Evolutionary conservation across 208 protist species (phyloP).

Genomic region (Angomonas ambiguus): DNA sequence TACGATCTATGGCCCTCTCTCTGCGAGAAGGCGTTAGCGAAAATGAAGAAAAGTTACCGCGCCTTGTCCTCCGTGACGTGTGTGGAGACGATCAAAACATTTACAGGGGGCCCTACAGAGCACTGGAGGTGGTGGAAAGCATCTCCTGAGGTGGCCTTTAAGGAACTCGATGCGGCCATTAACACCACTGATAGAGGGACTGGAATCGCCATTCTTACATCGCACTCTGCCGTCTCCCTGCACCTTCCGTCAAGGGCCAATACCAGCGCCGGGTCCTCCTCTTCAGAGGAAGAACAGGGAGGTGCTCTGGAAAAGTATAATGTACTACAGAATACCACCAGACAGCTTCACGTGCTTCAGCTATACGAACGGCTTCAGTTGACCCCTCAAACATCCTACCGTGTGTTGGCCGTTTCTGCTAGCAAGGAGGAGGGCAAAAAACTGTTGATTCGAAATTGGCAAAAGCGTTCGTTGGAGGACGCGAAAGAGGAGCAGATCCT

Average conservation of each 20-base stretch:
- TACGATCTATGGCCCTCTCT: slow-evolving; percentile 65
- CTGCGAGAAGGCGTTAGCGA: slow-evolving; percentile 80
- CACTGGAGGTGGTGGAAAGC: slow-evolving; percentile 56
- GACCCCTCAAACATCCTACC: slow-evolving; percentile 38
- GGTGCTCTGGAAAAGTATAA: neutral
- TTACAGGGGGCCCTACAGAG: slow-evolving; percentile 71
- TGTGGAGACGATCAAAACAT: slow-evolving; percentile 22
- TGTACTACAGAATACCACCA: neutral
- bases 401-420: slow-evolving; percentile 43
- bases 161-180: slow-evolving; percentile 48
- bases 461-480: neutral
- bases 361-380: slow-evolving; percentile 13
- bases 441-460: slow-evolving; percentile 51
- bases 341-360: neutral
- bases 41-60: slow-evolving; percentile 51
- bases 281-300: neutral
- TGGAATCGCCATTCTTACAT: slow-evolving; percentile 51
- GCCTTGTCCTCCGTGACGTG: slow-evolving; percentile 23
- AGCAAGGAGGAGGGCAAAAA: slow-evolving; percentile 28
- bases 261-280: neutral
- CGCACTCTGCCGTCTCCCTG: slow-evolving; percentile 16
- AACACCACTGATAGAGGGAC: slow-evolving; percentile 37
- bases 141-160: slow-evolving; percentile 20
- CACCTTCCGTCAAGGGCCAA: neutral
- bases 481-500: slow-evolving; percentile 3